Evolutionary conservation across 208 protist genomes (phyloP).

Genomic region (Leishmania turanica): DNA sequence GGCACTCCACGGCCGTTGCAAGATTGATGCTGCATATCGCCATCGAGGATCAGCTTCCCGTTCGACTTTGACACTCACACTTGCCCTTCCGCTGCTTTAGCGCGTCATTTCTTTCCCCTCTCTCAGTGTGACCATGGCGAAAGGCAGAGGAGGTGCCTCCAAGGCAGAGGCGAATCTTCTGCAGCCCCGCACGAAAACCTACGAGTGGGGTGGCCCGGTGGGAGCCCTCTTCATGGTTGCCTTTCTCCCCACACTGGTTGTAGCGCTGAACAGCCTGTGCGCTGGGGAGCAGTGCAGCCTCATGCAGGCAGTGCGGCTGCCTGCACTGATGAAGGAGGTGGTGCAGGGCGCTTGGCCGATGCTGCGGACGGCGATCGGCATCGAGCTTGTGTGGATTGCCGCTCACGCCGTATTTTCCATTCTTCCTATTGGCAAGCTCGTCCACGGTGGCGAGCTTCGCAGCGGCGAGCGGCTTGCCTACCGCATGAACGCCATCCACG

Average conservation of each 20-base stretch:
- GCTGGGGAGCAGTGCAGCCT: conserved; percentile 33
- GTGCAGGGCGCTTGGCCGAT: conserved; percentile 32
- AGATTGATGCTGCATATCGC: not conserved
- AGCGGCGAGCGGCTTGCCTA: conserved; percentile 70
- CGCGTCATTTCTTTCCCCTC: not conserved
- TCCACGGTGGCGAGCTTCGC: conserved; percentile 61
- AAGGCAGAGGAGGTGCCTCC: not conserved
- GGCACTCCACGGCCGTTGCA: not conserved
- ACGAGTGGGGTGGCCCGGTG: conserved; percentile 82
- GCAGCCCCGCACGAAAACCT: conserved; percentile 62
- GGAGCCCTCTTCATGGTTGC: conserved; percentile 58
- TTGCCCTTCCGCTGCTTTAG: not conserved
- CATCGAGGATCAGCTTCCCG: not conserved
- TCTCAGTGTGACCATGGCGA: conserved; percentile 12
- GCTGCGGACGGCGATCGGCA: conserved; percentile 48
- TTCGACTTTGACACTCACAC: not conserved
- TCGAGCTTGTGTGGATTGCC: conserved; percentile 70
- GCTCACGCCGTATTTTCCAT: conserved; percentile 76
- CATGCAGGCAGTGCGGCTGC: conserved; percentile 24
- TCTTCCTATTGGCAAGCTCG: conserved; percentile 61
- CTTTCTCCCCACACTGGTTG: conserved; percentile 61
- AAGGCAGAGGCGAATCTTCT: conserved; percentile 25
- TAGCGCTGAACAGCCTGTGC: conserved; percentile 68
- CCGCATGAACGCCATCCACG: conserved; percentile 86
- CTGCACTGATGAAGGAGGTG: conserved; percentile 18